These are phyloP conservation scores for Williopsis jadinii DNA, from an alignment of 1,139 yeast species.

Conservation along the genomic window DNA sequence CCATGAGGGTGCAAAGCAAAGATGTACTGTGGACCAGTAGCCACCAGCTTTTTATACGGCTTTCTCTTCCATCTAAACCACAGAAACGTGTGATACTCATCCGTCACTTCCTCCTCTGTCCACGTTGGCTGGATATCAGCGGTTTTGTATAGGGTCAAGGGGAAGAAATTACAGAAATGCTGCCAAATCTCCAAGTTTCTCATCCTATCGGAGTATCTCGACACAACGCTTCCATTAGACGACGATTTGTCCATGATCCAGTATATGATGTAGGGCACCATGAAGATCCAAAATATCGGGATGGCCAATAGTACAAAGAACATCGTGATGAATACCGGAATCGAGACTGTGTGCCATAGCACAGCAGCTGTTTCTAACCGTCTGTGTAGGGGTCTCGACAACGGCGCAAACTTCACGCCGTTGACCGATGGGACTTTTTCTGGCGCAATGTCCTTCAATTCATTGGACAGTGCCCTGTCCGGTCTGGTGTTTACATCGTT, in stretches of 20 bases:
- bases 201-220: conserved; percentile 51
- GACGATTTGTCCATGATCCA: conserved; percentile 56
- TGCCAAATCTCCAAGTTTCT: conserved; percentile 61
- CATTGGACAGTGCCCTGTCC: conserved; percentile 1
- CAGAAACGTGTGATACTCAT: conserved; percentile 14
- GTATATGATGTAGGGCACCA: conserved; percentile 53
- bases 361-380: conserved; percentile 68
- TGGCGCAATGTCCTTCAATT: conserved; percentile 1
- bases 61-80: conserved; percentile 10
- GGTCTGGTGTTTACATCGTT: too few species aligned
- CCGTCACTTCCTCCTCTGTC: conserved; percentile 25
- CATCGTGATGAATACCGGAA: conserved; percentile 50
- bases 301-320: conserved; percentile 57
- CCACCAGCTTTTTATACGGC: conserved; percentile 12
- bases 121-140: conserved; percentile 73
- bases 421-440: not conserved
- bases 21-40: conserved; percentile 69
- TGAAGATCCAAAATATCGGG: conserved; percentile 62
- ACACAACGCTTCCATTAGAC: conserved; percentile 61
- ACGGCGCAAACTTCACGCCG: conserved; percentile 31
- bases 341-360: conserved; percentile 69
- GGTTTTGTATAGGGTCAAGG: conserved; percentile 67
- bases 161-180: conserved; percentile 73
- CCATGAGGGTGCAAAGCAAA: conserved; percentile 98
- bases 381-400: conserved; percentile 47